Base-by-base conservation (phyloP, 1,284 basidiomycete species). In the Ganoderma resinaceum region DNA sequence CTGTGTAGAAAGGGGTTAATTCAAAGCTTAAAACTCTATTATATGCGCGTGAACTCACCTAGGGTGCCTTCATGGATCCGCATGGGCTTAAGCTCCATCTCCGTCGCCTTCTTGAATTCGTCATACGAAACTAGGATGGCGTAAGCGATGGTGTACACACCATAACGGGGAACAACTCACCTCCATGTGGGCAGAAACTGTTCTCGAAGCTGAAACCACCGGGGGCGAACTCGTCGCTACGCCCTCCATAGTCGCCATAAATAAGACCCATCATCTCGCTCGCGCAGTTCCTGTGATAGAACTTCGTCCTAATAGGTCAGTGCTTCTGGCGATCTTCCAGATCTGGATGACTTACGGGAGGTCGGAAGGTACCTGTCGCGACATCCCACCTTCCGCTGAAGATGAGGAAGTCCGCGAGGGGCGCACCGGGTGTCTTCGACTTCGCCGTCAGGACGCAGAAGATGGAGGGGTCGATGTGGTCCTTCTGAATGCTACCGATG, bases 301-400 rank as follows among this genome's bases (percentile, higher is more conserved):
- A 91, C 86, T 87, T 35, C 42, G 16, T 14, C 23, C 18, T 20
- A 1, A 16, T 43, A 38, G 46, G 12, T 38, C 43, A 68, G 65
- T 20, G 14, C 33, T n/a, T 29, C 38, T 9, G 2, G 23, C 11
- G 5, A 38, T 23, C 46, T 33, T 3, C 12, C 18, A 23, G 23
- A 40, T 58, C 78, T 75, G 46, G 43, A 26, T 26, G 12, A 52
- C 46, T 52, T 52, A 82, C 80, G 2, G 82, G 83, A 6, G 83
- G 82, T 1, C 83, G 77, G 76, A 82, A 85, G 1, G 84, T 89
- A 57, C 83, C 76, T 26, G 74, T 78, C 0, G 88, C 85, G 64
- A 90, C 87, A 74, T 90, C 88, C 89, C 89, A 91, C 61, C 89
- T 81, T 18, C 85, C 85, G 67, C 85, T 85, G 79, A 91, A 89